Base-by-base conservation (phyloP, 805 yeast species). In the Lipomyces yamadae region DNA sequence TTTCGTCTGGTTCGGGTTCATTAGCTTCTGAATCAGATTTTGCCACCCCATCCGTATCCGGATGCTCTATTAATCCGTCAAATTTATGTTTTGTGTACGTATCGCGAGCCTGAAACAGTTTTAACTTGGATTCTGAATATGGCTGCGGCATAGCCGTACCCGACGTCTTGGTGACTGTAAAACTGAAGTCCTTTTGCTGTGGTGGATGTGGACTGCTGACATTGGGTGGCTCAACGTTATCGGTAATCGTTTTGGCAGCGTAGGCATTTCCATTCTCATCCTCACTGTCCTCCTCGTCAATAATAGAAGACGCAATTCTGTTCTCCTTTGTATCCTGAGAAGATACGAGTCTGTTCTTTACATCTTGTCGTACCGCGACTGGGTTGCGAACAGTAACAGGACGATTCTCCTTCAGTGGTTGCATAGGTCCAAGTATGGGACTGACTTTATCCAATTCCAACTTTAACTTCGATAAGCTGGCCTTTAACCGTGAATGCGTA, bases 1-100 rank as follows among this genome's bases (percentile, higher is more conserved):
- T 61, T n/a, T 34, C 39, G 7, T 57, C 45, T 37, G 53, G 30
- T 7, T 13, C 55, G 32, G 55, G 34, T 52, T 29, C 48, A 24
- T 15, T n/a, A 10, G 1, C 48, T 2, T 8, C 15, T 42, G 15
- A 30, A n/a, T 62, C 60, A 42, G 24, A 45, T 34, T 7, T 34
- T n/a, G 55, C 35, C 33, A 32, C 55, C 39, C 30, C 61, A 10
- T 53, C 61, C 34, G 48, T 11, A 30, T 53, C 61, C 34, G 48
- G 4, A 30, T 18, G 52, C 35, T 42, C 32, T 42, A 75, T 59
- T 2, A 75, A 69, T n/a, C 72, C 73, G 18, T 76, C 75, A 32
- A 73, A 66, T 34, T 68, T 66, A 2, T 69, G 65, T 34, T 68
- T 70, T 3, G 78, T 75, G 48, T 72, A 75, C 0, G 78, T 74